These are phyloP conservation scores for Crithidia bombi DNA, from an alignment of 208 protist genomes.

Conservation along the genomic window DNA sequence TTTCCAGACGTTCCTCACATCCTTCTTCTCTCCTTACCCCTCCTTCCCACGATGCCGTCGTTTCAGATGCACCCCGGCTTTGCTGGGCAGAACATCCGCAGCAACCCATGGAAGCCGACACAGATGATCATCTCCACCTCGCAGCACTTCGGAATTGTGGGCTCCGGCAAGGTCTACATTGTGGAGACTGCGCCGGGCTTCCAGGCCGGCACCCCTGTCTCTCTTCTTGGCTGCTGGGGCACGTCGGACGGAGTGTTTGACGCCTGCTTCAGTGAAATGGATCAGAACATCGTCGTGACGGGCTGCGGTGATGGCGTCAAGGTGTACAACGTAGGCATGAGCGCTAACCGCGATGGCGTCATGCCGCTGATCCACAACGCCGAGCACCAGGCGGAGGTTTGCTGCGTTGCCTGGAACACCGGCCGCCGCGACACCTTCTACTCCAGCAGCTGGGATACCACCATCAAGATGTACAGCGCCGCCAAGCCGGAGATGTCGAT, in stretches of 20 bases:
- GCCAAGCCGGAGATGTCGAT: constrained; percentile 58
- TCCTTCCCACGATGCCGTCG: constrained; percentile 68
- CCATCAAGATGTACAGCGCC: constrained; percentile 83
- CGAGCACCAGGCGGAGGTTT: constrained; percentile 86
- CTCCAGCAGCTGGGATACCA: constrained; percentile 85
- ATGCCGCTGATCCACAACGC: constrained; percentile 76
- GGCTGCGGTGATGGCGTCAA: constrained; percentile 90
- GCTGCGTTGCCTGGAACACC: constrained; percentile 76
- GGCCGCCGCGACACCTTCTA: constrained; percentile 75
- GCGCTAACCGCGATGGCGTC: constrained; percentile 75
- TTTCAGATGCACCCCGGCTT: constrained; percentile 89
- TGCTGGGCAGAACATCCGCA: constrained; percentile 78
- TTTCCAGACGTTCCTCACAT: no score
- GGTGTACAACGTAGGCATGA: constrained; percentile 81
- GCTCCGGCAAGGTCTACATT: constrained; percentile 90
- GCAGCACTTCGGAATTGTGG: constrained; percentile 89
- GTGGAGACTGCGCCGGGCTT: constrained; percentile 71
- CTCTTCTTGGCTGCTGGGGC: constrained; percentile 80
- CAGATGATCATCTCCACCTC: constrained; percentile 78
- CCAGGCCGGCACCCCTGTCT: constrained; percentile 51
- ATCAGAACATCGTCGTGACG: constrained; percentile 77
- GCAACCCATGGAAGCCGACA: constrained; percentile 83
- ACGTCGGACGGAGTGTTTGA: constrained; percentile 88
- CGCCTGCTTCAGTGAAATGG: constrained; percentile 83
- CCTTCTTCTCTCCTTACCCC: no score